Evolutionary conservation across 192 early-diverging fungal species (phyloP), one percentile per base, ranked within the genome.

Genomic region (Coemansia nantahalensis): DNA sequence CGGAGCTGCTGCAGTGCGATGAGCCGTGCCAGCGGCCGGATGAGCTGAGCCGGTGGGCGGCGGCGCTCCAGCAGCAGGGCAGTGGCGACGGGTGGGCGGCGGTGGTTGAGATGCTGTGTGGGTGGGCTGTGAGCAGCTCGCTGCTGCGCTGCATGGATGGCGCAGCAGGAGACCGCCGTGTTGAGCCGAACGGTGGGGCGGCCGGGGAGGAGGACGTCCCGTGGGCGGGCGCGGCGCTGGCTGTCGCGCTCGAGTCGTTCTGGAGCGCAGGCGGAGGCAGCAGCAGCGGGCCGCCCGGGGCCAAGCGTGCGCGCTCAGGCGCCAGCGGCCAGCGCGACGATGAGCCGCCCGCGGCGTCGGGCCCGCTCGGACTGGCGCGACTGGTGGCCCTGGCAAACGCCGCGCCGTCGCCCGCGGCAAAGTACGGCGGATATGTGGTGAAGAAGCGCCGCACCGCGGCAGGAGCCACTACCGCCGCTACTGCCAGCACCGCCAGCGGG

Each of bases 381-480:
- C 55, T 75, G 3, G 23, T 67, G 42, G 50, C 59, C 1, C 45
- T 74, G 14, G 64, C 59, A 9, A 67, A 33, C 52, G 40, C 40
- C 0, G 19, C 51, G 12, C 52, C 52, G 12, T 47, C 62, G 30
- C 16, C 62, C 1, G 58, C 54, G 1, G 39, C 46, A 44, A 62
- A 63, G 52, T 74, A 74, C 56, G 50, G 71, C n/a, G 71, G 71
- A 0, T 74, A 52, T 24, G 59, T 67, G 7, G 71, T 74, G 10
- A 74, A 74, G 41, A 67, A 67, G 64, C 59, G 64, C n/a, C 54
- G 59, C 8, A 21, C 41, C 12, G 13, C 19, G n/a, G 21, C 6
- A 28, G 24, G 13, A 33, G 12, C 30, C 54, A 19, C 3, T n/a
- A n/a, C n/a, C n/a, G n/a, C n/a, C n/a, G n/a, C n/a, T n/a, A n/a